Base-by-base conservation (phyloP, 2,329 filamentous ascomycete genomes). In the Phaeomoniella chlamydospora region DNA sequence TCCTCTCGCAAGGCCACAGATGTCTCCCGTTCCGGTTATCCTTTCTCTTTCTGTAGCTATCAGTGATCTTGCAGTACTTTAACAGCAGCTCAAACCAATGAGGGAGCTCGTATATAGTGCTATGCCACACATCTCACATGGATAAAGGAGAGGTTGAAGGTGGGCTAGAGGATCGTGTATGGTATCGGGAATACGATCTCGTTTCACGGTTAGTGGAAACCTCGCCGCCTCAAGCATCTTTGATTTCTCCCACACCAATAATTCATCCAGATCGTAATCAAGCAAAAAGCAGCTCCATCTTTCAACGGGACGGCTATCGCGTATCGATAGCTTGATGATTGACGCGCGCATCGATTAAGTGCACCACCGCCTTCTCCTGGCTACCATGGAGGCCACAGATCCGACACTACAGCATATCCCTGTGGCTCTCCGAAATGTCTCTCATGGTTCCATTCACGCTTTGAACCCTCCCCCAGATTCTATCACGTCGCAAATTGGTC, bases 281-380 rank as follows among this genome's bases (percentile, higher is more conserved):
- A 6, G 9, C 22, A 26, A 26, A 26, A 26, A 26, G 22, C 22
- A 26, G 22, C 22, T 26, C 22, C 9, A 26, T 6, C 6, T n/a
- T 26, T n/a, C 9, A n/a, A 26, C n/a, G 9, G 22, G 6, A 26
- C n/a, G n/a, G 22, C 22, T 26, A 26, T 26, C 22, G 22, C 22
- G 9, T 26, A 26, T 26, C 22, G 22, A 26, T 26, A 26, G n/a
- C n/a, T n/a, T n/a, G n/a, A n/a, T n/a, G n/a, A n/a, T n/a, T n/a
- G 22, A 26, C 6, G 9, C 42, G 36, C 42, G 37, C 33, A 32
- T 19, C 37, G 48, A 54, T 52, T 53, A 52, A 50, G 49, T 52
- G 51, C 50, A 45, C 38, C 39, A n/a, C n/a, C 42, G 36, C 36
- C 32, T 42, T 36, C 38, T 41, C 39, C 40, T 37, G 29, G 22